phyloP scores from a whole-genome alignment of 768 basidiomycete genomes.

The Serendipita sp. region DNA sequence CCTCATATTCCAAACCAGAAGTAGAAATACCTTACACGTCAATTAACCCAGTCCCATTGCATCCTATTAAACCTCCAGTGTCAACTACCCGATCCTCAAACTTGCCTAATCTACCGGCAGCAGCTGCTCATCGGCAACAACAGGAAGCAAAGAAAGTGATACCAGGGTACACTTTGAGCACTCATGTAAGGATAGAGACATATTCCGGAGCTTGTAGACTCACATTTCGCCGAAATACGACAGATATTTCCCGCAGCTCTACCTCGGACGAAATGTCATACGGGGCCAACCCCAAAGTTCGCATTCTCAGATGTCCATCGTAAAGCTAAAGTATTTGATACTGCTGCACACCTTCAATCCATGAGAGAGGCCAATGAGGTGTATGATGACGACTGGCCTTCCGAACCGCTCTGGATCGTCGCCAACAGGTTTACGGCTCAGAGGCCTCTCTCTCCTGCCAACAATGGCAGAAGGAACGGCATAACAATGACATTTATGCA shows the following conservation, averaged over 20 bases:
- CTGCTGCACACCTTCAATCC: background rate
- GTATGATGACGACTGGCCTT: background rate
- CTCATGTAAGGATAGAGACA: background rate
- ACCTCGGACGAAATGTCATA: background rate
- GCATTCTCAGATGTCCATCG: background rate
- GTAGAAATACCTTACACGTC: background rate
- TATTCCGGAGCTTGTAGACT: background rate
- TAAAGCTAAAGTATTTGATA: background rate
- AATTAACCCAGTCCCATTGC: background rate
- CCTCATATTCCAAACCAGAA: background rate
- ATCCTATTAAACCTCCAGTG: background rate
- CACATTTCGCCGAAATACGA: background rate
- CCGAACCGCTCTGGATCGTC: slow-evolving; percentile 43
- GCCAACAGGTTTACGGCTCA: slow-evolving; percentile 50
- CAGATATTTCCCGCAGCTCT: background rate
- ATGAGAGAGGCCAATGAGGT: background rate
- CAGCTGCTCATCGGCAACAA: background rate
- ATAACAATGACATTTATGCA: slow-evolving; percentile 64
- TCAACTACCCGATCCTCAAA: background rate
- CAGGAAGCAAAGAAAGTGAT: background rate
- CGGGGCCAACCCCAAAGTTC: background rate
- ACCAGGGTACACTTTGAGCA: background rate
- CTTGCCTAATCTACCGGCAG: background rate
- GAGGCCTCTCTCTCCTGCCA: slow-evolving; percentile 12
- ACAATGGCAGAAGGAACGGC: slow-evolving; percentile 21